Conservation (phyloP, 345 rosid species). For the Gossypium rotundifolium region DNA sequence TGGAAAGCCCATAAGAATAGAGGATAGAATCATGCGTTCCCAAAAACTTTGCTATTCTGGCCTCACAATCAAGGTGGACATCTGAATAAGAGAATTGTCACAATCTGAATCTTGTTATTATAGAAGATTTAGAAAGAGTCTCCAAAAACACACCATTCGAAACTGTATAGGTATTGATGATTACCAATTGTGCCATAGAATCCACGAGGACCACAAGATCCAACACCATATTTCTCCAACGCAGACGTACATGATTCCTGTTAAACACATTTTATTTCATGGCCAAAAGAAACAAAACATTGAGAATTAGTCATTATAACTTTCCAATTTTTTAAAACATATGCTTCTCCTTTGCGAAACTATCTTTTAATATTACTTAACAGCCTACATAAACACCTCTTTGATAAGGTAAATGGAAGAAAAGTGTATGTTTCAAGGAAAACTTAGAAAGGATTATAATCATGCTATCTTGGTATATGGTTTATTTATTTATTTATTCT, state of each 20-base stretch:
- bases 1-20: slow-evolving; percentile 93
- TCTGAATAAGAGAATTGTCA: slow-evolving; percentile 40
- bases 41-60: slow-evolving; percentile 80
- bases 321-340: neutral
- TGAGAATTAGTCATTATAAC: neutral
- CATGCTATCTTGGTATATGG: neutral
- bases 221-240: slow-evolving; percentile 93
- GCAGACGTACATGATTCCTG: slow-evolving; percentile 89
- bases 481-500: neutral
- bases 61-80: slow-evolving; percentile 99
- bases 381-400: neutral
- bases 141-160: neutral
- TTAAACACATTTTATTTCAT: slow-evolving; percentile 19
- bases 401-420: neutral
- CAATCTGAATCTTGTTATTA: slow-evolving; percentile 7
- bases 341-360: neutral
- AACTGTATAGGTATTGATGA: slow-evolving; percentile 4
- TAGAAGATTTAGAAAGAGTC: slow-evolving; percentile 1
- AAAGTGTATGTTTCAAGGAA: neutral
- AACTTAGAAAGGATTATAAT: neutral
- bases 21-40: slow-evolving; percentile 94
- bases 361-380: neutral
- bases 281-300: neutral
- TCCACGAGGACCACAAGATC: slow-evolving; percentile 98
- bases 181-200: slow-evolving; percentile 98